Percentiles rank a stretch among this genome's conserved stretches.
phyloP scores from a whole-genome alignment of 306 rosid species.

The Cucurbita maxima region DNA sequence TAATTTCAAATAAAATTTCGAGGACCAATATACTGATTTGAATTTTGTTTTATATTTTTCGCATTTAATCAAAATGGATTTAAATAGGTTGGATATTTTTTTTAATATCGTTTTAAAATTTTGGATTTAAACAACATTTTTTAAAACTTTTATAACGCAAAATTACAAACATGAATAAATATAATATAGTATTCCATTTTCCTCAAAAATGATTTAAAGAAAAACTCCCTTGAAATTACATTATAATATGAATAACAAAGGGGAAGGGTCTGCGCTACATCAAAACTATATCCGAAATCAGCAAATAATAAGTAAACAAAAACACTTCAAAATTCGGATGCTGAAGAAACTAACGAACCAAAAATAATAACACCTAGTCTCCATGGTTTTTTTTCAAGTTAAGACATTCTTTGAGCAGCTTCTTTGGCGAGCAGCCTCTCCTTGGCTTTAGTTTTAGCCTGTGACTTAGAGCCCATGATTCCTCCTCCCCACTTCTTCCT shows the following conservation, averaged over 20 bases:
- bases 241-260: not conserved
- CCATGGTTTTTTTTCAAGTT: not conserved
- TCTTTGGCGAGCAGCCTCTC: constrained; percentile 62
- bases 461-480: constrained; percentile 76
- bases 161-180: too few relatives aligned
- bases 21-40: too few relatives aligned
- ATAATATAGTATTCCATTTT: too few relatives aligned
- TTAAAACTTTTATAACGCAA: too few relatives aligned
- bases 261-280: not conserved
- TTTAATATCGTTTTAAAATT: too few relatives aligned
- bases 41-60: too few relatives aligned
- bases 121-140: too few relatives aligned
- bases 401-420: constrained; percentile 68
- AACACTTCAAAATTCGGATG: not conserved
- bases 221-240: not conserved
- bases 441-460: constrained; percentile 62
- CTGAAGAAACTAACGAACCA: too few relatives aligned
- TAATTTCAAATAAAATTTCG: too few relatives aligned
- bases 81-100: too few relatives aligned
- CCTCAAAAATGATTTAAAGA: not conserved
- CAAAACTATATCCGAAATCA: not conserved
- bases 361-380: not conserved
- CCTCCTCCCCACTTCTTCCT: constrained; percentile 88
- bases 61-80: too few relatives aligned
- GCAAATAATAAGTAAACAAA: not conserved